Evolutionary conservation across 352 stramenopile species (phyloP), one percentile per base, ranked within the genome.

Genomic region (Aphanomyces astaci): DNA sequence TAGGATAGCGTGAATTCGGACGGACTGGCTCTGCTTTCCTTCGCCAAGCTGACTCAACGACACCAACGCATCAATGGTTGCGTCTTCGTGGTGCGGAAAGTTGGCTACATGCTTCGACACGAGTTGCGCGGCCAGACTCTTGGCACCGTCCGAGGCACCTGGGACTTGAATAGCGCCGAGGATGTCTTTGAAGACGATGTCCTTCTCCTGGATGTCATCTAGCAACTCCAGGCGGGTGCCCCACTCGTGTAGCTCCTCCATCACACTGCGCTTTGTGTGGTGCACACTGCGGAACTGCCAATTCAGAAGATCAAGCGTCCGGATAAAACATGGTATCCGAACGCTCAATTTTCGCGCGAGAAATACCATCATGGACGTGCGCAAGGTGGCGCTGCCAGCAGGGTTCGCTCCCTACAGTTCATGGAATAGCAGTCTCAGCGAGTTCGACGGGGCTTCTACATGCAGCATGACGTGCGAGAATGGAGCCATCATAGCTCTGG

Each of bases 161-260:
- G 17, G 15, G 40, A 15, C 22, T n/a, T 49, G 40, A 49, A 49
- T n/a, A 15, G 17, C 40, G 22, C 22, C 15, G 15, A 49, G 22
- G 40, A 49, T 49, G 22, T 49, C 40, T 49, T 49, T 15, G 40
- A n/a, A 49, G 13, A 93, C 79, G 19, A 86, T 66, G 9, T 89
- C 74, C 56, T 91, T 75, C 22, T 82, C 82, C 33, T 81, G 82
- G 27, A 91, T 68, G 63, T 83, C 78, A 66, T 93, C 82, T 51
- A 90, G 70, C 48, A 91, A 90, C 66, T 84, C 80, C 46, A 93
- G 76, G 46, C 90, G 78, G 49, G 81, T 81, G 57, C 90, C 84
- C 48, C 90, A 88, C 63, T 93, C 84, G 63, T 87, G 81, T 15
- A 49, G 17, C 40, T 49, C 40, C 22, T 49, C 40, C 40, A 49